Evolutionary conservation across 805 yeast genomes (phyloP).

Genomic region (Metschnikowia lachancei): DNA sequence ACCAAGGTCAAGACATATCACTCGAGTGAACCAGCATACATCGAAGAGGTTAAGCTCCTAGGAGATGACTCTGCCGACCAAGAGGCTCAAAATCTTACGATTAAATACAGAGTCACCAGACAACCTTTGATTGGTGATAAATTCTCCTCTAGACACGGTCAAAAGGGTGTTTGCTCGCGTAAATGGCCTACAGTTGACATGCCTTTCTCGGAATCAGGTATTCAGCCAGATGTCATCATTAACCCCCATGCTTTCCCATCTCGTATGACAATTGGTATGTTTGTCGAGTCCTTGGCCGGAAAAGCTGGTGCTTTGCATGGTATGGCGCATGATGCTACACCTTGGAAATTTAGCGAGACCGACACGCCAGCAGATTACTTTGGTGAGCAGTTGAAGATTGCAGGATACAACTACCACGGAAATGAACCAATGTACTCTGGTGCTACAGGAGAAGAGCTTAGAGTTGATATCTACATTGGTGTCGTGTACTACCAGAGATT

Average conservation of each 20-base stretch:
- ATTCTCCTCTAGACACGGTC: conserved; percentile 96
- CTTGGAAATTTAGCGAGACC: conserved; percentile 87
- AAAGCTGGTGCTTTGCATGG: conserved; percentile 98
- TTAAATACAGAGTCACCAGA: conserved; percentile 88
- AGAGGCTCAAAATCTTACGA: conserved; percentile 81
- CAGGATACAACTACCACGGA: conserved; percentile 97
- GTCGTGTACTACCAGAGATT: conserved; percentile 96
- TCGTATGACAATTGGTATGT: conserved; percentile 99
- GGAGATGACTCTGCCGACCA: conserved; percentile 75
- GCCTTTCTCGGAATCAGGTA: conserved; percentile 96
- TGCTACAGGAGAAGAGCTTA: conserved; percentile 94
- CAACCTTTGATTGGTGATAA: conserved; percentile 96
- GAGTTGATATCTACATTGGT: conserved; percentile 95
- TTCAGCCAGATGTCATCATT: conserved; percentile 95
- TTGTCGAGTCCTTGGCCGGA: conserved; percentile 97
- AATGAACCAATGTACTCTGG: conserved; percentile 99
- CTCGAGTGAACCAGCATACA: conserved; percentile 89
- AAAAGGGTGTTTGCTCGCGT: conserved; percentile 97
- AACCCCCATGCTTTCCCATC: conserved; percentile 99
- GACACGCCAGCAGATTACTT: conserved; percentile 97
- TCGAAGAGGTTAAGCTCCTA: conserved; percentile 89
- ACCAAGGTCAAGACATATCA: conserved; percentile 92
- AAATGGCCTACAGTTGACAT: conserved; percentile 96
- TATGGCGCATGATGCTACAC: conserved; percentile 94
- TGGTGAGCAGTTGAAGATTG: conserved; percentile 82